These are phyloP conservation scores for Pseudonitzschia multistriata DNA, from an alignment of 108 stramenopile genomes.

Conservation along the genomic window DNA sequence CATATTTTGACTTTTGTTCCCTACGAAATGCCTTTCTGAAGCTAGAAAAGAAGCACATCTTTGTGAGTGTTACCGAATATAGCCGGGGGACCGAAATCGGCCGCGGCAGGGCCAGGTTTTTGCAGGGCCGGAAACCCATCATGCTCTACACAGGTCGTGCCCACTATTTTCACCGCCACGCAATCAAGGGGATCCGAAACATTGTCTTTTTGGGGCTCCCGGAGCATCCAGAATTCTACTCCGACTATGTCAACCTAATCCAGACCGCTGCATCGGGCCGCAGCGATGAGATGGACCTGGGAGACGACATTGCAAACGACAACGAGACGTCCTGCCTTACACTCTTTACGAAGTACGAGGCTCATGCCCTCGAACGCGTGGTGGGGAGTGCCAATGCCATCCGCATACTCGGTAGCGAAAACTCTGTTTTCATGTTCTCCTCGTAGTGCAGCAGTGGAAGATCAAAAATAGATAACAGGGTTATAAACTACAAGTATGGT, in stretches of 20 bases:
- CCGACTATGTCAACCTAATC: slow-evolving; percentile 80
- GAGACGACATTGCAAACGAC: slow-evolving; percentile 30
- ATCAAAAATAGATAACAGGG: background rate
- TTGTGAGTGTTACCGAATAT: slow-evolving; percentile 89
- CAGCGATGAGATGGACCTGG: slow-evolving; percentile 1
- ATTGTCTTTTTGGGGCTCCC: slow-evolving; percentile 91
- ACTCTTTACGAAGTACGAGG: slow-evolving; percentile 89
- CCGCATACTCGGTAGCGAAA: slow-evolving; percentile 71
- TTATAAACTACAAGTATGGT: background rate
- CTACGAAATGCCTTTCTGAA: slow-evolving; percentile 86
- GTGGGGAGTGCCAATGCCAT: slow-evolving; percentile 74
- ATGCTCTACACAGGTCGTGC: slow-evolving; percentile 95
- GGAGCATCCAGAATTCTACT: slow-evolving; percentile 90
- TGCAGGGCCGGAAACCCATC: slow-evolving; percentile 86
- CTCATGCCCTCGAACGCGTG: slow-evolving; percentile 87
- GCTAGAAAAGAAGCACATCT: slow-evolving; percentile 46
- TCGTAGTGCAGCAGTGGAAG: slow-evolving; percentile 6
- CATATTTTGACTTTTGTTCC: slow-evolving; percentile 91
- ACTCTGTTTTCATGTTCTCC: slow-evolving; percentile 68
- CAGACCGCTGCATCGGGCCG: slow-evolving; percentile 22
- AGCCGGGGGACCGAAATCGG: slow-evolving; percentile 79
- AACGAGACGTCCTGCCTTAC: slow-evolving; percentile 56
- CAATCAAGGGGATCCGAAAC: slow-evolving; percentile 87
- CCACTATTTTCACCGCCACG: slow-evolving; percentile 89
- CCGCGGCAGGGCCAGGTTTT: slow-evolving; percentile 87